Conservation (phyloP, 1,284 basidiomycete species). For the Malassezia nana region DNA sequence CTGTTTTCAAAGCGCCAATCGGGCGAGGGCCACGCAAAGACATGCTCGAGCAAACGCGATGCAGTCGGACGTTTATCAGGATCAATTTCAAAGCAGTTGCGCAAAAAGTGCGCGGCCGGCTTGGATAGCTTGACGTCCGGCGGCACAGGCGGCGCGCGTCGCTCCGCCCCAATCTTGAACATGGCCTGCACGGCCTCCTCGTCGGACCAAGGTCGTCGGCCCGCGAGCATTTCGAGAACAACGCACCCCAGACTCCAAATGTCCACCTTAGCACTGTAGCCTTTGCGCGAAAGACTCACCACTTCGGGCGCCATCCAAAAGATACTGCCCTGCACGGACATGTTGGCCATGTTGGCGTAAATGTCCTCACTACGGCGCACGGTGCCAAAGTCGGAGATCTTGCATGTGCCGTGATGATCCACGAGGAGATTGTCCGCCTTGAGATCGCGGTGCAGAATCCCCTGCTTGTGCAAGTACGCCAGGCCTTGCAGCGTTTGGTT, state of each 20-base stretch:
- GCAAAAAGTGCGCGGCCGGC: constrained; percentile 74
- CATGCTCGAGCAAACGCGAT: constrained; percentile 68
- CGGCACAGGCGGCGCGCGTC: constrained; percentile 78
- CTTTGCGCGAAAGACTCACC: constrained; percentile 62
- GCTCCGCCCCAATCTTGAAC: constrained; percentile 77
- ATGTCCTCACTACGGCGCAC: constrained; percentile 57
- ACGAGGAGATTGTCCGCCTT: constrained; percentile 98
- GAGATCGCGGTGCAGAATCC: constrained; percentile 88
- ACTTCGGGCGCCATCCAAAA: constrained; percentile 99
- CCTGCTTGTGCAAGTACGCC: constrained; percentile 80
- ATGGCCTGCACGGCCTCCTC: constrained; percentile 84
- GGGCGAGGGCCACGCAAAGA: constrained; percentile 56
- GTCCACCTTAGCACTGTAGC: constrained; percentile 92
- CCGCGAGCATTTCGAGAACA: constrained; percentile 95
- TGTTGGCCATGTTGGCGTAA: constrained; percentile 66
- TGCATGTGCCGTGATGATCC: constrained; percentile 82
- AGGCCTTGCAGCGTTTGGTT: constrained; percentile 82
- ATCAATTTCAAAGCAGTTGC: constrained; percentile 80
- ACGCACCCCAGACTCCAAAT: constrained; percentile 98
- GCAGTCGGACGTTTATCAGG: constrained; percentile 77
- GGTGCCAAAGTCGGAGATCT: constrained; percentile 85
- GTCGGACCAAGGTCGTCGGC: constrained; percentile 80
- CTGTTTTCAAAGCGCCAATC: constrained; percentile 35
- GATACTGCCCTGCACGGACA: constrained; percentile 80
- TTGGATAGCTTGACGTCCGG: constrained; percentile 64